Conservation (phyloP, 495 filamentous ascomycete species). For the Hypoxylon lenormandii region DNA sequence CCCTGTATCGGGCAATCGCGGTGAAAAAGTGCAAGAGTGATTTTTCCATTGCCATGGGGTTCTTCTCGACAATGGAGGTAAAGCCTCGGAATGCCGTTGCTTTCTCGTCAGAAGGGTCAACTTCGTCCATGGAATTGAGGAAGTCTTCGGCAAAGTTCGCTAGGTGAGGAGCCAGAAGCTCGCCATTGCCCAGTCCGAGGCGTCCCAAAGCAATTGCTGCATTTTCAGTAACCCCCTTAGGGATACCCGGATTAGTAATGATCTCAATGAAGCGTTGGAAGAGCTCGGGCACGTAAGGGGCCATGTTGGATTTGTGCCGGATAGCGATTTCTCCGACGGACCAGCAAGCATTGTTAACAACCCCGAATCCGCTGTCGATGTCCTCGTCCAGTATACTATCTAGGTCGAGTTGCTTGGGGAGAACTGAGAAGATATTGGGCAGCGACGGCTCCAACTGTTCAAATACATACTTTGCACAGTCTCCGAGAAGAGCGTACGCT, state of each 20-base stretch:
- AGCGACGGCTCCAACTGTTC: constrained; percentile 80
- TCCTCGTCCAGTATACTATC: constrained; percentile 79
- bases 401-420: constrained; percentile 89
- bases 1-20: constrained; percentile 80
- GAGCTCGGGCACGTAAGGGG: constrained; percentile 79
- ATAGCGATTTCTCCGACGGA: constrained; percentile 93
- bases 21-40: constrained; percentile 84
- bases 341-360: constrained; percentile 99
- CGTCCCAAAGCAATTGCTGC: constrained; percentile 92
- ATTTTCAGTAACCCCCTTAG: constrained; percentile 92
- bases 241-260: constrained; percentile 82
- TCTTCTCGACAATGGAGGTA: constrained; percentile 81
- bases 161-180: constrained; percentile 83
- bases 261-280: constrained; percentile 81
- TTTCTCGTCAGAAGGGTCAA: constrained; percentile 93
- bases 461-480: constrained; percentile 96
- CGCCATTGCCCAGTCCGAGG: constrained; percentile 83
- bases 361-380: constrained; percentile 81
- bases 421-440: constrained; percentile 75
- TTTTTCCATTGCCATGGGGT: constrained; percentile 91
- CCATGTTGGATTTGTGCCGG: constrained; percentile 76
- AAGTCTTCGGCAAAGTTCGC: constrained; percentile 82
- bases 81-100: constrained; percentile 92
- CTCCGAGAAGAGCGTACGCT: constrained; percentile 92
- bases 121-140: constrained; percentile 80